Base-by-base conservation (phyloP, 2,329 filamentous ascomycete species). In the Beauveria medogensis region DNA sequence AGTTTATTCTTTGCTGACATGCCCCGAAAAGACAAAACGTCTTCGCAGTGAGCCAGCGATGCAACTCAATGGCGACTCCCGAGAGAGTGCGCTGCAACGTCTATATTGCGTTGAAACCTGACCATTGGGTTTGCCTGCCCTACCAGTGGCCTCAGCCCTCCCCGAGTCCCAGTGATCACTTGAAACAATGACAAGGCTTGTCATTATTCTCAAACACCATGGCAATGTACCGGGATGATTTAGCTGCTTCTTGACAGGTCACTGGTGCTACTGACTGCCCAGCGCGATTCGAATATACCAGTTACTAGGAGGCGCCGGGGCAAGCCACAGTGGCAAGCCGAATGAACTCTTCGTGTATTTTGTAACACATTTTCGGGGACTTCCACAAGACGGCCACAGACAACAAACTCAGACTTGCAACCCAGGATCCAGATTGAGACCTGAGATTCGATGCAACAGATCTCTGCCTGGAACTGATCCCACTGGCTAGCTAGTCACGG, bases 71-170 rank as follows among this genome's bases (percentile, higher is more conserved):
- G n/a, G 47, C 8, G 10, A 51, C 30, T 16, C 34, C 34, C 34
- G 34, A 14, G 12, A 5, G 48, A 30, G 26, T 50, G 26, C 24
- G n/a, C 3, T 24, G 20, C 16, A 28, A n/a, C 22, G 16, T 34
- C 6, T 30, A 18, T n/a, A 34, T 43, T 46, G 34, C 40, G n/a
- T 59, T 37, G 34, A 37, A 37, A 37, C 34, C 16, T 41, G 40
- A 43, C 30, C 20, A 58, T 22, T 41, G 26, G 47, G 40, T 53
- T 52, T 26, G 37, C 26, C 16, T 43, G 46, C 47, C 56, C 40
- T 52, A n/a, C 37, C 37, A 18, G 56, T 59, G 56, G 48, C 56
- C 46, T 44, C 47, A 53, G 46, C 30, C n/a, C n/a, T n/a, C n/a
- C n/a, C n/a, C n/a, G n/a, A n/a, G n/a, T n/a, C n/a, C 37, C 56